Evolutionary conservation across 176 grass and related monocot genomes (phyloP), one percentile per base, ranked within the genome.

Genomic region (barley (Hordeum vulgare)): DNA sequence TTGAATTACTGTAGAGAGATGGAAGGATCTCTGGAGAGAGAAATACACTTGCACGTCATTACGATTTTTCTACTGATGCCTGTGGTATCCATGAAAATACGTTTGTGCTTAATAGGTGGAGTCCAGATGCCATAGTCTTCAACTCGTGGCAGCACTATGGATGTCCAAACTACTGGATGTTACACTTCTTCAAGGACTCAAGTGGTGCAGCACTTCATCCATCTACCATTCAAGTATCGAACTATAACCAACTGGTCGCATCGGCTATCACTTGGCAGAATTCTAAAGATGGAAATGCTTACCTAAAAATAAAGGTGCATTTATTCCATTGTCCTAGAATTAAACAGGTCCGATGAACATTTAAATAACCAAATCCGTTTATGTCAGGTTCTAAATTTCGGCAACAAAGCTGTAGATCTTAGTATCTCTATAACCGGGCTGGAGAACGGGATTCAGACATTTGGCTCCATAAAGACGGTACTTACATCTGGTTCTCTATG

Each of bases 141-240:
- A 90, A 93, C 63, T 92, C 93, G 34, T 89, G 89, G 87, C 90
- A 92, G 74, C 93, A 93, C 58, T 98, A 93, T 42, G 96, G 96
- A 79, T 95, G 92, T 25, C 96, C 96, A 63, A 98, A 88, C 84
- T 98, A 98, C 83, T 98, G 96, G 96, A 98, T 98, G 92, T 83
- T 91, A 76, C 93, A 98, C 29, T 98, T 98, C 73, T 98, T 98
- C 79, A 93, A 90, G 89, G 85, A 94, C 60, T 98, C 96, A 42
- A 93, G 82, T 45, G 82, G 90, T 25, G 89, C 96, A 18, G 62
- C 66, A 41, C 76, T 94, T 89, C 89, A 98, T 73, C 96, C 90
- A 41, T 95, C 88, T 17, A 86, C 63, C 34, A 78, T 98, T 86
- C 86, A 98, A 54, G 63, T 86, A 45, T 59, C 81, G n/a, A 91